Evolutionary conservation across 495 filamentous ascomycete species (phyloP), one percentile per base, ranked within the genome.

Genomic region (Lichina pygmaea): DNA sequence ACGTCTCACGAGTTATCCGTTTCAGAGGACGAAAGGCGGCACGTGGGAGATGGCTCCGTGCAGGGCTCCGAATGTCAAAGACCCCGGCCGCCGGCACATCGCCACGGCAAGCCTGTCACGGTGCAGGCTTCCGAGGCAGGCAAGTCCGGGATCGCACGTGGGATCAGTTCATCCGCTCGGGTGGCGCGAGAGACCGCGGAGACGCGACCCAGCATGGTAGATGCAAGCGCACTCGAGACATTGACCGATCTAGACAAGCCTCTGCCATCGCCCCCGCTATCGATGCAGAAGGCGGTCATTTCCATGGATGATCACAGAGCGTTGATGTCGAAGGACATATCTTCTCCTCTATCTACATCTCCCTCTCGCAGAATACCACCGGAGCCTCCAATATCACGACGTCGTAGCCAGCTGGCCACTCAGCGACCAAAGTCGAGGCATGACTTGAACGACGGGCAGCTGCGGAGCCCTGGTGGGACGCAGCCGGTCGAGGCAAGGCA

Each of bases 71-170:
- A 63, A 51, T 63, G 62, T 48, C 63, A 65, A 12, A 38, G 45
- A 34, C 67, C 71, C 8, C 71, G 72, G 12, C 67, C 71, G 24
- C 75, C 77, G 2, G 74, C 60, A 51, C 75, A 66, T 38, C 68
- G 75, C 46, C 76, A 79, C 58, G 78, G 78, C 6, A 78, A 74
- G 54, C 58, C 71, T n/a, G 78, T 81, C 40, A 70, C 61, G 49
- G 33, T 52, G 15, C 42, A 53, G 52, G 51, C 42, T 52, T 43
- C 47, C 47, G 12, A 8, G 11, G 12, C 13, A 10, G 37, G n/a
- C 32, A 12, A 16, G 13, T 39, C 45, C 10, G 38, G 34, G 6
- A n/a, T 47, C 5, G 10, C 36, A 39, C 13, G 24, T 24, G 24
- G 24, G 2, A 4, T 24, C 24, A 24, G 24, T 24, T 24, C 24